Base-by-base conservation (phyloP, 352 stramenopile genomes). In the Phytophthora meadii region DNA sequence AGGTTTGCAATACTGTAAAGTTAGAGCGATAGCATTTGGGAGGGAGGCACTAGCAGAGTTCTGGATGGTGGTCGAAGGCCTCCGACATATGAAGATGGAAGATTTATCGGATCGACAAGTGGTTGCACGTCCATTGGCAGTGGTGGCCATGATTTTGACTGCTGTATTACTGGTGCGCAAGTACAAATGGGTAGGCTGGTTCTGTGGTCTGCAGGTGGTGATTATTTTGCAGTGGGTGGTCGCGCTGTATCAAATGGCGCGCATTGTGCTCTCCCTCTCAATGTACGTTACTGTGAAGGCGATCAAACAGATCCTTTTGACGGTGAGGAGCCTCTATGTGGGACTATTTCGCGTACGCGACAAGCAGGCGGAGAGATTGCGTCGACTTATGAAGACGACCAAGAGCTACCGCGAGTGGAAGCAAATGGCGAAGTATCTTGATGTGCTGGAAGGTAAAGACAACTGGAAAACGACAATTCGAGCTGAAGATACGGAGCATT, bases 131-230 rank as follows among this genome's bases (percentile, higher is more conserved):
- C 56, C 73, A 15, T 48, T 79, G 0, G 74, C 72, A 24, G 72
- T 76, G 6, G 30, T 63, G 3, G 66, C 50, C 25, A 30, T 73
- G 14, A 28, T 73, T 12, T 46, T 46, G 0, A 36, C 61, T 9
- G 44, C 48, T 2, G 49, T 72, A 15, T 52, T 88, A 19, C 54
- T 79, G 2, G 32, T 84, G 28, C 64, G 56, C 74, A 87, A 86
- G 52, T 88, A 86, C 70, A 84, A 88, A 49, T 84, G 62, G 64
- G 74, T 88, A 30, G 81, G 82, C 40, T 90, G 81, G 77, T 87
- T 82, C 50, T 74, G 67, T 37, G 78, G 76, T 15, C 58, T 88
- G 34, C 82, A 90, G 49, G 5, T 85, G 10, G 75, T 86, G 27
- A 70, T 88, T n/a, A 70, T 88, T 30, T 49, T 88, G 48, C 81